Evolutionary conservation across 768 basidiomycete species (phyloP), one percentile per base, ranked within the genome.

Genomic region (Panaeolus cyanescens): DNA sequence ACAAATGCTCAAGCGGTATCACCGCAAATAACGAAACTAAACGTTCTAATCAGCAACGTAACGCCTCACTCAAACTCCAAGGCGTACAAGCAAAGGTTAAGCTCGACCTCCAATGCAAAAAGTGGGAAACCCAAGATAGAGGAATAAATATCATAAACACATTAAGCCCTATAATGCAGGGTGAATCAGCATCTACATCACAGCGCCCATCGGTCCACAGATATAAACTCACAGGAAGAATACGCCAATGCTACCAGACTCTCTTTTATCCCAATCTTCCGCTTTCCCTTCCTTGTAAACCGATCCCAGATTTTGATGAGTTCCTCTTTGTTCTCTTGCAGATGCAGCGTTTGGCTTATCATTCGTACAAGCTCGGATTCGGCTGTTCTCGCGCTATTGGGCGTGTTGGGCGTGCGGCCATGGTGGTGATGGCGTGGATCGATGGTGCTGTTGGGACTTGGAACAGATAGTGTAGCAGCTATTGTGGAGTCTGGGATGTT

Each of bases 11-110:
- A 5, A 91, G 78, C 7, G 90, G 85, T 6, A 92, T 77, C 59
- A 91, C 87, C 4, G 85, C 76, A 54, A 89, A 74, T 69, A 90
- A 88, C 60, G 80, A 85, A 5, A 91, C 87, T 90, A 19, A 25
- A 28, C 1, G 32, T n/a, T 2, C 19, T 19, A 28, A 31, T 59
- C 28, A 40, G 3, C 56, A 40, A 5, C 13, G 25, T 20, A 31
- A 71, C 17, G 9, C 36, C 31, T 30, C 19, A 22, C 22, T 34
- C n/a, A 20, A 12, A 32, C 30, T n/a, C n/a, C 32, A 54, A 34
- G n/a, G 72, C 83, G 61, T 67, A 86, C 83, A 70, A 31, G 77
- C 68, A 64, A 86, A 88, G 8, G 79, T 79, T 9, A 70, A 55
- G n/a, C 63, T 65, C 61, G 72, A 65, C 20, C 67, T 62, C 80